These are phyloP conservation scores for Vanrija sp. DNA, from an alignment of 1,284 basidiomycete genomes.

Conservation along the genomic window DNA sequence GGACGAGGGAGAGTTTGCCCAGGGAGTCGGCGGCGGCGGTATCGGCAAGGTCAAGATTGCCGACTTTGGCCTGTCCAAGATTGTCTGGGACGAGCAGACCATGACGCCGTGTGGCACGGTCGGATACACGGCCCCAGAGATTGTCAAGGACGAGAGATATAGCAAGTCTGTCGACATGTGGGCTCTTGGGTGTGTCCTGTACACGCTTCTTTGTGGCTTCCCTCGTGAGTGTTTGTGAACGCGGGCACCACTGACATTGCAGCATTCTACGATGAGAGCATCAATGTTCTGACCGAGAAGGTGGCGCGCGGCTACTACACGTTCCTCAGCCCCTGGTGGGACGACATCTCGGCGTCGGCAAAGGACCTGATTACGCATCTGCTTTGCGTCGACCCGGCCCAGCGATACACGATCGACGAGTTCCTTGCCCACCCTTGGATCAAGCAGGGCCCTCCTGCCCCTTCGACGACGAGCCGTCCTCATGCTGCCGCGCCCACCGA, in stretches of 20 bases:
- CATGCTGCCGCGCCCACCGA: constrained; percentile 63
- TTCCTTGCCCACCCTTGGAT: constrained; percentile 95
- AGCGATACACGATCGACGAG: constrained; percentile 96
- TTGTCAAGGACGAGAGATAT: constrained; percentile 98
- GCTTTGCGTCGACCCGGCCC: constrained; percentile 89
- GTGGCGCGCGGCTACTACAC: constrained; percentile 97
- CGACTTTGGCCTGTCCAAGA: constrained; percentile 96
- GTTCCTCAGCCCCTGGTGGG: constrained; percentile 99
- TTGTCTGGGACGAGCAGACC: constrained; percentile 98
- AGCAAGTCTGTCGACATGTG: constrained; percentile 99
- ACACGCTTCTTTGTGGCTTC: constrained; percentile 97
- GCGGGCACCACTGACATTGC: constrained; percentile 2
- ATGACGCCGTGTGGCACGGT: constrained; percentile 99
- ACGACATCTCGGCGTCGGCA: constrained; percentile 81
- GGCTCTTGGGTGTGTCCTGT: constrained; percentile 97
- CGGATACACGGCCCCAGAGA: constrained; percentile 98
- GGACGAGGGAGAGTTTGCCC: constrained; percentile 94
- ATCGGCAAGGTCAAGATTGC: constrained; percentile 99
- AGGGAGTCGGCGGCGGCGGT: constrained; percentile 88
- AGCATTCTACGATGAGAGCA: constrained; percentile 98
- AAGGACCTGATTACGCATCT: constrained; percentile 95
- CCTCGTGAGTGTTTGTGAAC: constrained; percentile 54
- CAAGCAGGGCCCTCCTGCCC: constrained; percentile 50
- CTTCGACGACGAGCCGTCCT: constrained; percentile 12
- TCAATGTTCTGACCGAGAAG: constrained; percentile 96